phyloP scores from a whole-genome alignment of 768 basidiomycete genomes.

The Pisolithus microcarpus region DNA sequence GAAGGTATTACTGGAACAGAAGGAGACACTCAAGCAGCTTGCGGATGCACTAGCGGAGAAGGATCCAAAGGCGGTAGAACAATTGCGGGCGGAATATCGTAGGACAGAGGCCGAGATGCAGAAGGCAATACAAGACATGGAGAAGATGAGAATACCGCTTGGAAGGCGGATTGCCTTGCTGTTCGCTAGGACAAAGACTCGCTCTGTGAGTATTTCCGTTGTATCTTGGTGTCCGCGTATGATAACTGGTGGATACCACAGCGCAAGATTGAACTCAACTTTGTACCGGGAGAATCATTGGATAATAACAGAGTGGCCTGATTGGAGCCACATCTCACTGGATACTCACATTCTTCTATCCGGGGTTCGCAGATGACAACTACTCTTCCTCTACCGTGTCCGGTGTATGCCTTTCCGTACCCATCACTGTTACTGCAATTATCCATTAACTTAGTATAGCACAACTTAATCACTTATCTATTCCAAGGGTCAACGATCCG shows the following conservation, averaged over 20 bases:
- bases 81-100: background rate
- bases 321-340: too few relatives aligned
- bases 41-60: background rate
- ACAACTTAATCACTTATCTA: too few relatives aligned
- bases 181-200: background rate
- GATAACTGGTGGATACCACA: background rate
- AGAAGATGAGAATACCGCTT: background rate
- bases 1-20: background rate
- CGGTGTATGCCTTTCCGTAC: too few relatives aligned
- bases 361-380: too few relatives aligned
- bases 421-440: too few relatives aligned
- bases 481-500: too few relatives aligned
- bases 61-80: background rate
- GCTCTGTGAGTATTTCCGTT: background rate
- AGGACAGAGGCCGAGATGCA: background rate
- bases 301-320: too few relatives aligned
- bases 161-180: background rate
- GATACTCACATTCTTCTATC: too few relatives aligned
- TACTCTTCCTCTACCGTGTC: too few relatives aligned
- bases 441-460: too few relatives aligned
- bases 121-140: background rate
- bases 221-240: background rate
- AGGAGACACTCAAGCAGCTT: background rate
- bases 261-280: background rate
- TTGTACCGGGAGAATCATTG: too few relatives aligned